Base-by-base conservation (phyloP, 352 stramenopile species). In the Globisporangium spinosum region DNA sequence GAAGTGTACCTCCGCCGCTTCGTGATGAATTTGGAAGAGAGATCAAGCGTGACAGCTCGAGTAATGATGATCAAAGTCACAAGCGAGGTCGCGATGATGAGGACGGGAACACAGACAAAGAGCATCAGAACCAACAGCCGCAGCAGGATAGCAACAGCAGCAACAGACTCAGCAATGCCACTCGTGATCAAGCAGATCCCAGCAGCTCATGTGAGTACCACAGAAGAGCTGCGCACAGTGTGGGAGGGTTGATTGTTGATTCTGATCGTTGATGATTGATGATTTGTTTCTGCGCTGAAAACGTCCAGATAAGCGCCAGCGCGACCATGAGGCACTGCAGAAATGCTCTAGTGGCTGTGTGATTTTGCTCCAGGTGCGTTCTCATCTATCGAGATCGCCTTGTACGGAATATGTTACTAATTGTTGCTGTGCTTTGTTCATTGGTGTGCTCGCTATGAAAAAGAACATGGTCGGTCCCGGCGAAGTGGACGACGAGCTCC, bases 381-480 rank as follows among this genome's bases (percentile, higher is more conserved):
- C 9, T 12, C 12, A 35, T 27, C 20, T 1, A 20, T 40, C 5
- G 34, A n/a, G 20, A 23, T 9, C 12, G 6, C 6, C n/a, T 23
- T 38, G 38, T 22, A 47, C 25, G 20, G 23, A 4, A n/a, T 35
- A 25, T 34, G 12, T 58, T 40, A 29, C 32, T 75, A 34, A 27
- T 13, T 66, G 8, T 20, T 45, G 54, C 35, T 66, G 43, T 53
- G 25, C 43, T n/a, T 25, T 17, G 15, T 58, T 29, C 73, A 45
- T 51, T 51, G 43, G 43, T 23, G 43, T 8, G 17, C 7, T 51
- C 17, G 20, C 7, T 23, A 51, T 12, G 43, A 51, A 23, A 47
- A 51, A 97, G 86, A 98, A 98, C 74, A 97, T 98, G 90, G 89
- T 98, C 54, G 88, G 80, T 17, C 87, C 88, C 13, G 89, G 86